Evolutionary conservation across 129 eudicot species (phyloP), one percentile per base, ranked within the genome.

Genomic region (Mikania micrantha): DNA sequence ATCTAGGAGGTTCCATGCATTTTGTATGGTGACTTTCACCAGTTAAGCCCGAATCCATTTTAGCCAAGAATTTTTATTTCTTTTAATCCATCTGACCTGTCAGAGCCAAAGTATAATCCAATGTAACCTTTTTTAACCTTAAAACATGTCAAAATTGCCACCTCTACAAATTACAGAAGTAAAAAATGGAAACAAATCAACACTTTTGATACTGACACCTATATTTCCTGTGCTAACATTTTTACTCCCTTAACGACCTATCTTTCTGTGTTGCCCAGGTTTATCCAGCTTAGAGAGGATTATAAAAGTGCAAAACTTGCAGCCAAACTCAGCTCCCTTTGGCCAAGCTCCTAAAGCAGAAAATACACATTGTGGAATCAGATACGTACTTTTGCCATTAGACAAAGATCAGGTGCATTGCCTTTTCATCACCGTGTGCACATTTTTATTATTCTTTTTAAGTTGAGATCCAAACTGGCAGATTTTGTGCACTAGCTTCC

Each of bases 241-340:
- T 22, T 74, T 5, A 67, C 40, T 21, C n/a, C n/a, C n/a, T n/a
- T n/a, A n/a, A n/a, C n/a, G n/a, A n/a, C n/a, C n/a, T 17, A 15
- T 34, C 25, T 47, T 24, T 53, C 35, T 20, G 27, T 49, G 52
- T 45, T 58, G 47, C 27, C 63, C 88, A 90, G 97, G 80, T 90
- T 90, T 66, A 87, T 90, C 78, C 87, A 90, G 79, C 95, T 90
- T 50, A 82, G 97, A 78, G 97, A 90, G 68, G 97, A 90, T 81
- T 90, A 86, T 78, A 90, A 90, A 75, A 86, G 95, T 64, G 97
- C 97, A 73, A 90, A 84, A 71, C 90, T 90, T 15, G 97, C 97
- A 48, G 75, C 97, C 45, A 82, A 67, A 44, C 97, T 90, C 59
- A 78, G 86, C 77, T 84, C 97, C 74, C 82, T 86, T 74, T 90